Percentiles rank a stretch among this genome's conserved stretches.
Conservation (phyloP, 2,329 filamentous ascomycete species). For the Akanthomyces dipterigenus region DNA sequence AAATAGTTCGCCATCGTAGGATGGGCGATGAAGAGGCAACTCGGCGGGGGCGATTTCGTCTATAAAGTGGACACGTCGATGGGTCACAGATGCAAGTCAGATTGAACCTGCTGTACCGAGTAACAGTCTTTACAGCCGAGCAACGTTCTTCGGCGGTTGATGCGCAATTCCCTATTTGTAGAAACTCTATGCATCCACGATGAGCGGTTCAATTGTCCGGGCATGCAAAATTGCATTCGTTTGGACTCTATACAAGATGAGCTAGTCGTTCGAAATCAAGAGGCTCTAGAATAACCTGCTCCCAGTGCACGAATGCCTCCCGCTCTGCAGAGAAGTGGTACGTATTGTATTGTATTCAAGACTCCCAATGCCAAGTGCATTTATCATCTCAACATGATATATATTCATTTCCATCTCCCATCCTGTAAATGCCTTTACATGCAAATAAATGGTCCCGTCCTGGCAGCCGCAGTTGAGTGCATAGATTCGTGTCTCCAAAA, state of each 20-base stretch:
- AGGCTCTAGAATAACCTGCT: neutral
- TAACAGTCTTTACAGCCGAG: neutral
- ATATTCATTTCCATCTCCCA: slow-evolving; percentile 5
- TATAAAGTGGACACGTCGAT: neutral
- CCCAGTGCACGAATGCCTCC: neutral
- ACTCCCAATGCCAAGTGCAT: neutral
- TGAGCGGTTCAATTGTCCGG: neutral
- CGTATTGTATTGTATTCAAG: neutral
- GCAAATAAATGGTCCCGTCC: slow-evolving; percentile 3
- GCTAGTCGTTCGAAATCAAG: neutral
- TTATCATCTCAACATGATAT: slow-evolving; percentile 9
- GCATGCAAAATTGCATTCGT: neutral
- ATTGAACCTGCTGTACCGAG: neutral
- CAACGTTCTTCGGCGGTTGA: no score
- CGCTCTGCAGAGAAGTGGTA: neutral
- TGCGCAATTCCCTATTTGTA: no score
- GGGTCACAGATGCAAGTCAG: neutral
- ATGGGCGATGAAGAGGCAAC: neutral
- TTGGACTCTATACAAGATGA: neutral
- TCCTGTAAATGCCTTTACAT: slow-evolving; percentile 10
- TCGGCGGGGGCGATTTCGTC: neutral
- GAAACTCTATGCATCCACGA: neutral
- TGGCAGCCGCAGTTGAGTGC: neutral
- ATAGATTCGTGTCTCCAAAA: slow-evolving; percentile 14
- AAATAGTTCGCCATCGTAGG: neutral